Evolutionary conservation across 495 filamentous ascomycete species (phyloP).

Genomic region (Neurospora sublineolata): DNA sequence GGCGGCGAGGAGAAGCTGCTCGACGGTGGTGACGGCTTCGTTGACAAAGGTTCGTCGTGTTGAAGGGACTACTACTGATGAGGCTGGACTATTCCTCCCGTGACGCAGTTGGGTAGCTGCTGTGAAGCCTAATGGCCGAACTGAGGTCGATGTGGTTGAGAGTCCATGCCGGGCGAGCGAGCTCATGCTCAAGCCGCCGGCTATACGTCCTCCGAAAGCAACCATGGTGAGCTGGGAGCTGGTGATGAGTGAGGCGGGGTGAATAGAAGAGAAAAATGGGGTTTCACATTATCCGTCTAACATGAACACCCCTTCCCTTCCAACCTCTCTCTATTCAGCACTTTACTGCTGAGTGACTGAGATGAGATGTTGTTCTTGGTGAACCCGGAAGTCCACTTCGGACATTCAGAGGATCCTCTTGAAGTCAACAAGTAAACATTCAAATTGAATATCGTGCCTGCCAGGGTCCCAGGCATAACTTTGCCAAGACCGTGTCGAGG

Average conservation of each 20-base stretch:
- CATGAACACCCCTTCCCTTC: neutral
- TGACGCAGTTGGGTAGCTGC: neutral
- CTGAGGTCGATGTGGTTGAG: neutral
- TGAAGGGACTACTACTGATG: neutral
- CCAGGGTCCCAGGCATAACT: neutral
- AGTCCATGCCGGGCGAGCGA: neutral
- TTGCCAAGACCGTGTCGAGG: neutral
- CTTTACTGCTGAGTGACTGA: neutral
- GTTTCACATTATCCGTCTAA: neutral
- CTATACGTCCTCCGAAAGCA: neutral
- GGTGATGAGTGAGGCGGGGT: neutral
- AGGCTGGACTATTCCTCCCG: neutral
- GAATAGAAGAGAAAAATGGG: neutral
- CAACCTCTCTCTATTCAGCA: neutral
- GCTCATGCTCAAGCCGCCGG: neutral
- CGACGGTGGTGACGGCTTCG: constrained; percentile 37
- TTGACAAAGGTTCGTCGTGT: constrained; percentile 21
- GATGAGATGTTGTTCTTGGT: neutral
- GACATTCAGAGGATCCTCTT: neutral
- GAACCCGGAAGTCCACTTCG: neutral
- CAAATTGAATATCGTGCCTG: neutral
- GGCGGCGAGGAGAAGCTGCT: constrained; percentile 46
- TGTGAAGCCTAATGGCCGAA: neutral
- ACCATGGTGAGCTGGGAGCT: neutral
- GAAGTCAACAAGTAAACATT: neutral